Conservation (phyloP, 1,139 yeast genomes). For the Yamadazyma siamensis region DNA sequence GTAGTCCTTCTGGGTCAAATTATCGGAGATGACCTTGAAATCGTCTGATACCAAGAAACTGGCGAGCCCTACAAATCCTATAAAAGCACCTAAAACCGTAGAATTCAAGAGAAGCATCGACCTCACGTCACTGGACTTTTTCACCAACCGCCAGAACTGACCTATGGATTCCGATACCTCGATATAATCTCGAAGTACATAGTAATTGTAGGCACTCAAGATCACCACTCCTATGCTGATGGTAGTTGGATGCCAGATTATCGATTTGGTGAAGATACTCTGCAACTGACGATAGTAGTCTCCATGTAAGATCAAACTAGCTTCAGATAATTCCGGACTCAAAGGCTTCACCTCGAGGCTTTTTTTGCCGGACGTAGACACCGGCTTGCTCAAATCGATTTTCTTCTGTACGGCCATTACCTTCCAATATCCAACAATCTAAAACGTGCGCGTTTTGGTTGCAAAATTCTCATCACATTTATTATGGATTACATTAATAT, state of each 20-base stretch:
- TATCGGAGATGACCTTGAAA: constrained; percentile 41
- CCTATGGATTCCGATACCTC: constrained; percentile 31
- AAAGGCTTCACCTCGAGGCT: constrained; percentile 43
- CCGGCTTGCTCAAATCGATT: constrained; percentile 50
- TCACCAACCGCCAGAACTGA: constrained; percentile 28
- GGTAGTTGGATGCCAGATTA: constrained; percentile 49
- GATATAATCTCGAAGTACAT: constrained; percentile 33
- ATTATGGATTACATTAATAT: too few relatives aligned
- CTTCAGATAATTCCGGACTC: constrained; percentile 56
- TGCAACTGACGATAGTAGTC: constrained; percentile 62
- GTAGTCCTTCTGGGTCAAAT: constrained; percentile 29
- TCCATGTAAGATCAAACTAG: constrained; percentile 59
- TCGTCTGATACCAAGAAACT: constrained; percentile 40
- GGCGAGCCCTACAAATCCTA: constrained; percentile 16
- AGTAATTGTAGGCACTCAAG: constrained; percentile 19
- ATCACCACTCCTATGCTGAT: constrained; percentile 20
- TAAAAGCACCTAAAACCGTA: constrained; percentile 19
- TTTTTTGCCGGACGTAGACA: constrained; percentile 47
- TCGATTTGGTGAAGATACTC: constrained; percentile 42
- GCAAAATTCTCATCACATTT: too few relatives aligned
- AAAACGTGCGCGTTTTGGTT: too few relatives aligned
- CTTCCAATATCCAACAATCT: too few relatives aligned
- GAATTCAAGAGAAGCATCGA: constrained; percentile 23
- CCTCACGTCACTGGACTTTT: constrained; percentile 22
- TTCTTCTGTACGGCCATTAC: constrained; percentile 42